Base-by-base conservation (phyloP, 768 basidiomycete species). In the Tricholoma saponaceum region DNA sequence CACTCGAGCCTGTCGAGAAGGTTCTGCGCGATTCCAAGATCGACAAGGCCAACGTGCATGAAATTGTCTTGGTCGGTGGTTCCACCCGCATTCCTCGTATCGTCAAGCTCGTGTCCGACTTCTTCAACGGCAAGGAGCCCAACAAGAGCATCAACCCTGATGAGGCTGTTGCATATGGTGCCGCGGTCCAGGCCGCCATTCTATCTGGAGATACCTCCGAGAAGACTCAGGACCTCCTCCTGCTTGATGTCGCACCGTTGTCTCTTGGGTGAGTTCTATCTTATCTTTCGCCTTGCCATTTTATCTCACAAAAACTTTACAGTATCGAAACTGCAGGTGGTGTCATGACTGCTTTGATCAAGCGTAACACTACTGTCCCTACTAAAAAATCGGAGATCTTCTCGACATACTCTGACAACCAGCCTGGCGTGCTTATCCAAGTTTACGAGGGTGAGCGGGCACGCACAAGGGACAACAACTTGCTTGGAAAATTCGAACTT, bases 121-220 rank as follows among this genome's bases (percentile, higher is more conserved):
- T 91, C 85, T 98, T 98, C 83, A 92, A 92, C 72, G 95, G 95
- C 72, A 95, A 95, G 82, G 95, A 97, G 79, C 95, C 93, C 67
- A 95, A 94, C 83, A 97, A 95, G 84, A 90, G 89, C 78, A 98
- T 98, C 82, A 98, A 98, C 86, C 96, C 96, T 53, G 96, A 98
- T 64, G 96, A 98, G 78, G 95, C 96, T 56, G 95, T 98, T 58
- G 96, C 96, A 18, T 97, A 97, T 73, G 95, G 96, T 81, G 96
- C 96, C 56, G 96, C 96, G 58, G 95, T 99, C 66, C 95, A 98
- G 78, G 96, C 94, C 57, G 96, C 95, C 67, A 96, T 98, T 67
- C 88, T 98, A 57, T 92, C 96, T 25, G 96, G 96, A 68, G 94
- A 98, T 73, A 96, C 95, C 25, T 97, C 96, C 1, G 95, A 97